Conservation (phyloP, 2,329 filamentous ascomycete species). For the Botrytis paeoniae region DNA sequence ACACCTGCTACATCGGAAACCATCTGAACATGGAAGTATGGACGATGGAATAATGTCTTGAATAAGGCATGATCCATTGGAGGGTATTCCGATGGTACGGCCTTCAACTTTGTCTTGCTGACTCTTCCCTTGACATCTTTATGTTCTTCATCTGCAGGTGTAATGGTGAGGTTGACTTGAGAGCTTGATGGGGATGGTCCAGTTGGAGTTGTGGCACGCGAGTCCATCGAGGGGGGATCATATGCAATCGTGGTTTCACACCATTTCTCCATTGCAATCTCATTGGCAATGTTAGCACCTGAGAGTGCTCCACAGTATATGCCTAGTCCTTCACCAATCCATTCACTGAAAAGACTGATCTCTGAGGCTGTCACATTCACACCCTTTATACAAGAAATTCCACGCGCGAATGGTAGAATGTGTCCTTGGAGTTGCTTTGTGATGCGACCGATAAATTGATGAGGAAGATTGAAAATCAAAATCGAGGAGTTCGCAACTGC, state of each 20-base stretch:
- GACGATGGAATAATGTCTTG: conserved; percentile 85
- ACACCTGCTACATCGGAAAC: conserved; percentile 95
- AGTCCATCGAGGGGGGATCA: conserved; percentile 86
- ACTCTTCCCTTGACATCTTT: conserved; percentile 65
- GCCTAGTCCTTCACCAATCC: conserved; percentile 82
- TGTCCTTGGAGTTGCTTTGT: conserved; percentile 83
- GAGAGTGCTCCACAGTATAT: conserved; percentile 97
- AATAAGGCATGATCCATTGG: conserved; percentile 81
- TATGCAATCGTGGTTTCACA: conserved; percentile 97
- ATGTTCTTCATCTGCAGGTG: conserved; percentile 51
- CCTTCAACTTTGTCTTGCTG: conserved; percentile 67
- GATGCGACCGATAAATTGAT: conserved; percentile 89
- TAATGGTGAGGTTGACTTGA: conserved; percentile 50
- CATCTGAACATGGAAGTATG: conserved; percentile 96
- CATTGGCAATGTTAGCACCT: conserved; percentile 92
- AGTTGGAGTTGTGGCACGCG: conserved; percentile 64
- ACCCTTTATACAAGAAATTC: conserved; percentile 97
- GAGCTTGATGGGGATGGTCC: conserved; percentile 49
- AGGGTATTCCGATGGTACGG: conserved; percentile 78
- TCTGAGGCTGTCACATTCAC: conserved; percentile 87
- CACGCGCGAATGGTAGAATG: conserved; percentile 86
- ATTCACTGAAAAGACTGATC: conserved; percentile 88
- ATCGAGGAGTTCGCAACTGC: conserved; percentile 82
- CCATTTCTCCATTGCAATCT: conserved; percentile 94
- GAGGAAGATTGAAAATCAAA: conserved; percentile 92